A percentile compares a stretch with the other conserved stretches of the same genome.
phyloP scores from a whole-genome alignment of 2,329 filamentous ascomycete species.

The Ceratocystis lukuohia region DNA sequence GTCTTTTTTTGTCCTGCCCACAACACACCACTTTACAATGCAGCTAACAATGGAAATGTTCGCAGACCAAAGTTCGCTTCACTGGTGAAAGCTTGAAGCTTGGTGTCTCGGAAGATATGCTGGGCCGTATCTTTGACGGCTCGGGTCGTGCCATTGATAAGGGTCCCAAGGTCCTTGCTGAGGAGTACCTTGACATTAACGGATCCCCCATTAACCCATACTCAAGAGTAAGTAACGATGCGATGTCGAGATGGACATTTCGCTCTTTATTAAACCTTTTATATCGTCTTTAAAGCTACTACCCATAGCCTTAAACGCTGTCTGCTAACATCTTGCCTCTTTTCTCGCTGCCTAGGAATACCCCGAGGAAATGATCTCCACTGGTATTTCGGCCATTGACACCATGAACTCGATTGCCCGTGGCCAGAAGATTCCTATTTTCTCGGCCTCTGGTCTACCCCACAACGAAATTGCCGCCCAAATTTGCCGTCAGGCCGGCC shows the following conservation, averaged over 20 bases:
- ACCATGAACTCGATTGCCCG: constrained; percentile 97
- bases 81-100: constrained; percentile 95
- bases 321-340: background rate
- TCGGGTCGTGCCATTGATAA: constrained; percentile 98
- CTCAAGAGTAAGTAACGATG: constrained; percentile 55
- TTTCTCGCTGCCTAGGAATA: constrained; percentile 52
- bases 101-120: constrained; percentile 97
- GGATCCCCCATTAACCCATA: constrained; percentile 97
- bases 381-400: constrained; percentile 97
- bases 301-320: background rate
- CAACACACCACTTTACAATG: background rate
- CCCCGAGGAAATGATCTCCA: constrained; percentile 99
- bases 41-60: constrained; percentile 23
- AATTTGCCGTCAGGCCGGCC: constrained; percentile 91
- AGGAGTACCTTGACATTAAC: constrained; percentile 98
- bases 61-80: constrained; percentile 89
- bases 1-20: constrained; percentile 19
- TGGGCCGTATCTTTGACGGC: constrained; percentile 96
- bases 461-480: constrained; percentile 99
- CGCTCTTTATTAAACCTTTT: background rate
- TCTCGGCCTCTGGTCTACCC: constrained; percentile 93
- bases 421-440: constrained; percentile 99
- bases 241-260: background rate
- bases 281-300: background rate
- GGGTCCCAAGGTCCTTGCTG: constrained; percentile 91